phyloP scores from a whole-genome alignment of 164 flowering plant species.

The Magnolia sinica region DNA sequence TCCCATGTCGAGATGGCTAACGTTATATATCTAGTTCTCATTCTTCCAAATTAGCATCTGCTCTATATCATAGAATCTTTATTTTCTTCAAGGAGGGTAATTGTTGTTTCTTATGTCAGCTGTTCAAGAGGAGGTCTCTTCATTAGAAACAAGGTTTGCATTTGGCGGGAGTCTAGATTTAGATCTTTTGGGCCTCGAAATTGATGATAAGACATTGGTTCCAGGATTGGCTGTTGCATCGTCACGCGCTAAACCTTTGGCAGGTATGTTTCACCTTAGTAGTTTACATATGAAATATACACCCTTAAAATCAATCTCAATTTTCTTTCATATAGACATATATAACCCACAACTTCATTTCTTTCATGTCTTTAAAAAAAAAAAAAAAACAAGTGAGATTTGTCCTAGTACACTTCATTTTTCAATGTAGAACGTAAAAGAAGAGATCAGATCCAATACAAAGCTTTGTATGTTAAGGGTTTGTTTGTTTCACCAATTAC shows the following conservation, averaged over 20 bases:
- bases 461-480: no score
- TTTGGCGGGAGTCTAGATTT: constrained; percentile 81
- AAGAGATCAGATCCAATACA: no score
- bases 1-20: not conserved
- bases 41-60: not conserved
- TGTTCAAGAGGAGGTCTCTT: constrained; percentile 67
- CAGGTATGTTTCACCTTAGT: constrained; percentile 43
- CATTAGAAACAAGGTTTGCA: constrained; percentile 46
- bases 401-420: no score
- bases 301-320: not conserved
- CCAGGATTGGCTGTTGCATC: constrained; percentile 95
- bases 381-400: no score
- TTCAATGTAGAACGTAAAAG: no score
- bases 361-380: no score
- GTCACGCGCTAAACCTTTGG: constrained; percentile 85
- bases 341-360: no score
- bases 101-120: constrained; percentile 36
- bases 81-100: constrained; percentile 1
- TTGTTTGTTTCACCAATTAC: no score
- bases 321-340: not conserved
- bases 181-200: constrained; percentile 86
- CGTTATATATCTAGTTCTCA: not conserved
- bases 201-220: constrained; percentile 71
- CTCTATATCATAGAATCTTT: not conserved
- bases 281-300: not conserved